phyloP scores from a whole-genome alignment of 306 rosid species.

The Medicago lupulina region DNA sequence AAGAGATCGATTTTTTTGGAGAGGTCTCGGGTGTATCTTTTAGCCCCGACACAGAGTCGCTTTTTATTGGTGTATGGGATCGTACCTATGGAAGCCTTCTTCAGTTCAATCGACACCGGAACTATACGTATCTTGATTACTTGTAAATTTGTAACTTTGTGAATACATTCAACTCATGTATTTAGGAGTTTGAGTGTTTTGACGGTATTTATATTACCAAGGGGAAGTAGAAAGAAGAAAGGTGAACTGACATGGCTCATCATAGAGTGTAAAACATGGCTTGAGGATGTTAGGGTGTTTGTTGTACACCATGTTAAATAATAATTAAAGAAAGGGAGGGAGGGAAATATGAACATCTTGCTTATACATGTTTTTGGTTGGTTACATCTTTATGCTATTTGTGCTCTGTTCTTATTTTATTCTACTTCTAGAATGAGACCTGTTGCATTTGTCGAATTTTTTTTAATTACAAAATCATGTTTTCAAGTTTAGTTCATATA shows the following conservation, averaged over 20 bases:
- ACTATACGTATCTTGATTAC: slow-evolving; percentile 67
- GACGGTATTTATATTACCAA: slow-evolving; percentile 40
- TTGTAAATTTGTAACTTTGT: slow-evolving; percentile 55
- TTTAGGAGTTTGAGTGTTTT: slow-evolving; percentile 43
- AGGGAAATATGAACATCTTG: background rate
- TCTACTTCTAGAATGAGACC: background rate
- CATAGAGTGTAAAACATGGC: slow-evolving; percentile 32
- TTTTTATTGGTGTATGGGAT: slow-evolving; percentile 85
- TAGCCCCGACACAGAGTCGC: slow-evolving; percentile 92
- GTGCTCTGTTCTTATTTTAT: background rate
- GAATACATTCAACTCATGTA: slow-evolving; percentile 43
- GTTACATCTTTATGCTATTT: background rate
- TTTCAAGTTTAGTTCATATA: too few species aligned
- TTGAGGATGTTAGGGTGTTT: slow-evolving; percentile 44
- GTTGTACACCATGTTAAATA: slow-evolving; percentile 44
- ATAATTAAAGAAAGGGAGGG: slow-evolving; percentile 7
- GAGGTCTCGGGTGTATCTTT: slow-evolving; percentile 93
- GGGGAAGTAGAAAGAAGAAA: slow-evolving; percentile 24
- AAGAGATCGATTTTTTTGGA: slow-evolving; percentile 85
- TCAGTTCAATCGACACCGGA: slow-evolving; percentile 69
- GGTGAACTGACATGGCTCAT: slow-evolving; percentile 36
- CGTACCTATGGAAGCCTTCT: slow-evolving; percentile 90
- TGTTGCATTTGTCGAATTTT: background rate
- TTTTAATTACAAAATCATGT: too few species aligned
- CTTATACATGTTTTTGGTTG: background rate